phyloP scores from a whole-genome alignment of 257 asterid genomes.

The Gardenia jasminoides region DNA sequence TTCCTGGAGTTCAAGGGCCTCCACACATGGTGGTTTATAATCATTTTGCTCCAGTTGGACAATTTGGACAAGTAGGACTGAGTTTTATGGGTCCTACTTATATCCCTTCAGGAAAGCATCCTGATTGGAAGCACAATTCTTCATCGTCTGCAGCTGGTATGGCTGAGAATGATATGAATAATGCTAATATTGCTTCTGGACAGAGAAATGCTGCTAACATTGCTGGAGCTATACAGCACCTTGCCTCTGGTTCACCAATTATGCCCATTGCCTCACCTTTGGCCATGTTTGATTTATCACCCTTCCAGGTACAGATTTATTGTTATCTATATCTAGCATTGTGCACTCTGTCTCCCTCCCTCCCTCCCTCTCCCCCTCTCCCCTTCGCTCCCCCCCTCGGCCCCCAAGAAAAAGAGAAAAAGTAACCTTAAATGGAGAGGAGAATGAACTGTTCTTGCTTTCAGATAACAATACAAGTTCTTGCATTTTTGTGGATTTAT shows the following conservation, averaged over 20 bases:
- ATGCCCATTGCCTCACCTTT: slow-evolving; percentile 77
- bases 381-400: too few species aligned
- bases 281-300: slow-evolving; percentile 86
- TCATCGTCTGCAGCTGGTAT: slow-evolving; percentile 52
- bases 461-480: not conserved
- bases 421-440: slow-evolving; percentile 7
- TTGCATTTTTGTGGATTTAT: slow-evolving; percentile 15
- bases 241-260: slow-evolving; percentile 86
- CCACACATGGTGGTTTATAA: slow-evolving; percentile 97
- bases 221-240: slow-evolving; percentile 67
- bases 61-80: slow-evolving; percentile 93
- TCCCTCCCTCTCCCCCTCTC: not conserved
- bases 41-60: slow-evolving; percentile 98
- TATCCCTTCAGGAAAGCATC: slow-evolving; percentile 88
- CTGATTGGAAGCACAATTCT: slow-evolving; percentile 80
- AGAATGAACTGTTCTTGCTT: slow-evolving; percentile 1
- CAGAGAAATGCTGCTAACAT: slow-evolving; percentile 61
- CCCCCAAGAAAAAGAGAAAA: too few species aligned
- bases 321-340: not conserved
- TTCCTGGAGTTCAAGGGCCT: slow-evolving; percentile 88
- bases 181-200: slow-evolving; percentile 41
- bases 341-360: not conserved
- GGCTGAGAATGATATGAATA: slow-evolving; percentile 62
- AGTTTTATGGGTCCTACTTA: slow-evolving; percentile 95
- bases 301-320: slow-evolving; percentile 68